Evolutionary conservation across 2,329 filamentous ascomycete genomes (phyloP), one percentile per base, ranked within the genome.

Genomic region (Bipolaris gigantea): DNA sequence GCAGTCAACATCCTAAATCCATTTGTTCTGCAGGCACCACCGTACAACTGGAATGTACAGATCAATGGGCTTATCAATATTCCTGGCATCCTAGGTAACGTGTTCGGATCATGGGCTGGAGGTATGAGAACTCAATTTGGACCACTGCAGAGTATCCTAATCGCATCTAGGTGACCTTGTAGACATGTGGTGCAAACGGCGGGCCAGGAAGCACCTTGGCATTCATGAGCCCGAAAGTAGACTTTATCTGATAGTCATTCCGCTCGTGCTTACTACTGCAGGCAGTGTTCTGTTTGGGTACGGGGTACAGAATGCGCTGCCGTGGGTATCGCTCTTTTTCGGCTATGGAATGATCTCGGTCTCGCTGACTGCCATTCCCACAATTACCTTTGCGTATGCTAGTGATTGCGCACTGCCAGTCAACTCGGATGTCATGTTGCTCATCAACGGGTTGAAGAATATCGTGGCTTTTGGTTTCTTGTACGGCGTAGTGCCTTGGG

Each of bases 381-480:
- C 61, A 6, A 62, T 64, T 39, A 78, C 76, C 1, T 76, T 79
- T 75, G 76, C 76, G 5, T 80, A 80, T 56, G 76, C 79, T 8
- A 75, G 61, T 27, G 72, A 76, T 53, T 72, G 64, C 45, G 73
- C 73, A 41, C 47, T 75, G 18, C 70, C 72, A 8, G 67, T 76
- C 23, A 74, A 73, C 23, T 64, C 68, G 2, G 74, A 75, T 50
- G 72, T 73, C 2, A 55, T 76, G 19, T 54, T 75, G n/a, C 60
- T 75, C 6, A 69, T 75, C 11, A 74, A 75, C 41, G 73, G 73
- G 33, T 59, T 73, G n/a, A 77, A 77, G 64, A 80, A 80, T 54
- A 73, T 80, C 25, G 76, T 80, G 6, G 76, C 77, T 4, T 81
- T 80, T 55, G 77, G 77, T 2, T 79, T 80, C 56, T 57, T 79